Evolutionary conservation across 768 basidiomycete genomes (phyloP).

Genomic region (Rhizopogon sp.): DNA sequence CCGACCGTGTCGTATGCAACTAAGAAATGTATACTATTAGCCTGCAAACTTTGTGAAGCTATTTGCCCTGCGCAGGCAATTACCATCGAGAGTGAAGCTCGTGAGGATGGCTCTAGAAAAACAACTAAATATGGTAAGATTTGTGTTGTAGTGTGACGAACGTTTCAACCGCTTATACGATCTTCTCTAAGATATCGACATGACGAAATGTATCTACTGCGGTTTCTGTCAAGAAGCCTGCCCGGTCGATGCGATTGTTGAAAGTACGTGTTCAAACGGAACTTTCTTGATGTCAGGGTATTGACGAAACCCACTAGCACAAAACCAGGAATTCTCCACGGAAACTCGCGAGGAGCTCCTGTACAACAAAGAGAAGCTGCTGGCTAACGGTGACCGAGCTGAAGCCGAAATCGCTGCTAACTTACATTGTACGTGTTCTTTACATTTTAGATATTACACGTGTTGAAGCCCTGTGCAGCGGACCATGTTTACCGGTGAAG

Average conservation of each 20-base stretch:
- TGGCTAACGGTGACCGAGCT: constrained; percentile 92
- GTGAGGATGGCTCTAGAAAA: constrained; percentile 90
- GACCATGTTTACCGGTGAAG: constrained; percentile 83
- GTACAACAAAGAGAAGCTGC: constrained; percentile 98
- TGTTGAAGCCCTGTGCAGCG: constrained; percentile 40
- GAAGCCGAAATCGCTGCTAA: constrained; percentile 99
- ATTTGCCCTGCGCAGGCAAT: constrained; percentile 99
- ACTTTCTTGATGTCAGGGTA: constrained; percentile 4
- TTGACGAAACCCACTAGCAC: constrained; percentile 46
- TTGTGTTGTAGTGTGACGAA: constrained; percentile 4
- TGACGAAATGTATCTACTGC: constrained; percentile 99
- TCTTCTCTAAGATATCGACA: constrained; percentile 78
- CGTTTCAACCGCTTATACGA: constrained; percentile 1
- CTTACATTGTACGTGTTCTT: constrained; percentile 53
- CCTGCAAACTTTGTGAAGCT: constrained; percentile 98
- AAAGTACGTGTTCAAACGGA: constrained; percentile 58
- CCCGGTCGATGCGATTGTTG: constrained; percentile 98
- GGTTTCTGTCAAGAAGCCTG: constrained; percentile 99
- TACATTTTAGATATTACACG: constrained; percentile 9
- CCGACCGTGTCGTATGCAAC: constrained; percentile 2
- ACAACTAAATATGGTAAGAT: constrained; percentile 92
- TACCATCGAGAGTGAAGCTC: constrained; percentile 97
- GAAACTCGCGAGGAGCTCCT: constrained; percentile 97
- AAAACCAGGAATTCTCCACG: constrained; percentile 96
- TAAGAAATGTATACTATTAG: constrained; percentile 33